Base-by-base conservation (phyloP, 1,139 yeast species). In the Pneumocystis oryctolagi region DNA sequence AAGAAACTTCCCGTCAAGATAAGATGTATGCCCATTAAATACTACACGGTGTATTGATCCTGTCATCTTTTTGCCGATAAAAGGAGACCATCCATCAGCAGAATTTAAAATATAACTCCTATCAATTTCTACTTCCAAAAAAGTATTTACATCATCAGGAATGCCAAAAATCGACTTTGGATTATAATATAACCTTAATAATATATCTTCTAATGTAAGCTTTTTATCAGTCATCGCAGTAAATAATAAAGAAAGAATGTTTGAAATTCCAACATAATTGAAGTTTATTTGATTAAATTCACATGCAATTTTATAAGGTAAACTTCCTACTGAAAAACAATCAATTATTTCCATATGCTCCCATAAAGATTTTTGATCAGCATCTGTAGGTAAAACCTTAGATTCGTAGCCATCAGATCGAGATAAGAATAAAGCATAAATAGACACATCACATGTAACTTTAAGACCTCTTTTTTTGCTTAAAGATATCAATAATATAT, bases 1-100 rank as follows among this genome's bases (percentile, higher is more conserved):
- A 55, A 64, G 78, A 62, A 88, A 76, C 65, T 81, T 81, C 68
- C 96, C 96, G 73, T 90, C 96, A 69, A 89, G 80, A 68, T 89
- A 85, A 65, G 85, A 88, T 64, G 96, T 87, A 73, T 84, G 84
- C 67, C 83, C 85, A 68, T 84, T 83, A 73, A 87, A 79, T 67
- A 84, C 80, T 63, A 92, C 97, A 73, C 97, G 83, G 75, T 89
- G 96, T 70, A 92, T 85, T 69, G 88, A 84, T 67, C 97, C 97
- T 67, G 77, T 79, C 71, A 87, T 78, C 62, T 78, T 76, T 68
- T 78, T 76, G 70, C 77, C 75, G 31, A 67, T 65, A 70, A 81
- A 78, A 66, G 85, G 84, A 63, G 84, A 77, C 81, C 83, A 82
- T 64, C 78, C 70, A 59, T 75, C 70, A 58, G 71, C 66, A 65